These are phyloP conservation scores for Starmerella khaoyaiensis DNA, from an alignment of 805 yeast genomes.

Conservation along the genomic window DNA sequence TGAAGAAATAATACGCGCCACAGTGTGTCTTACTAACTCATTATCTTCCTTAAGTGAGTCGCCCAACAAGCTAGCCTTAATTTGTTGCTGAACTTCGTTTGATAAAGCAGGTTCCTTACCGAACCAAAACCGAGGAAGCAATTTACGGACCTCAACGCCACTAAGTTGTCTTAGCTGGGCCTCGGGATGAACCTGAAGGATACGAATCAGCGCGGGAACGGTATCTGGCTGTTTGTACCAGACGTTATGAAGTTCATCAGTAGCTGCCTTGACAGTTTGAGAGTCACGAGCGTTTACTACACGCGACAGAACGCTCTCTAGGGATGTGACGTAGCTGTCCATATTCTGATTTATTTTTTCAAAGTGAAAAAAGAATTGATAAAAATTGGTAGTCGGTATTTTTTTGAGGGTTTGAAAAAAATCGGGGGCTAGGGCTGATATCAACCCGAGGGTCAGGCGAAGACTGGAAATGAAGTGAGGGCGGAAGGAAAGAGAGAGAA, in stretches of 20 bases:
- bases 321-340: constrained; percentile 35
- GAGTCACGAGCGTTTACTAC: constrained; percentile 67
- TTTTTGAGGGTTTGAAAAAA: too few species aligned
- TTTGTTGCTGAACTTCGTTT: constrained; percentile 40
- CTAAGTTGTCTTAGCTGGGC: constrained; percentile 76
- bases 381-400: too few species aligned
- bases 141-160: constrained; percentile 92
- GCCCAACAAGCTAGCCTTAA: constrained; percentile 56
- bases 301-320: constrained; percentile 68
- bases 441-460: too few species aligned
- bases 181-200: constrained; percentile 56
- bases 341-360: too few species aligned
- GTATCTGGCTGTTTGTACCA: constrained; percentile 59
- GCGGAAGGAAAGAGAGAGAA: too few species aligned
- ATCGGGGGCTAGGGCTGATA: too few species aligned
- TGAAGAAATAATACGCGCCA: constrained; percentile 78
- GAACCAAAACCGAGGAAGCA: constrained; percentile 58
- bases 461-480: too few species aligned
- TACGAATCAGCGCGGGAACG: constrained; percentile 70
- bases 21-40: constrained; percentile 67
- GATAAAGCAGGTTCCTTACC: constrained; percentile 30
- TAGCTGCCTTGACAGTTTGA: constrained; percentile 68
- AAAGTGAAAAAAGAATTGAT: too few species aligned
- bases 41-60: constrained; percentile 53
- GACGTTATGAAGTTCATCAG: constrained; percentile 56